These are phyloP conservation scores for Isabelozyma heimii DNA, from an alignment of 805 yeast genomes.

Conservation along the genomic window DNA sequence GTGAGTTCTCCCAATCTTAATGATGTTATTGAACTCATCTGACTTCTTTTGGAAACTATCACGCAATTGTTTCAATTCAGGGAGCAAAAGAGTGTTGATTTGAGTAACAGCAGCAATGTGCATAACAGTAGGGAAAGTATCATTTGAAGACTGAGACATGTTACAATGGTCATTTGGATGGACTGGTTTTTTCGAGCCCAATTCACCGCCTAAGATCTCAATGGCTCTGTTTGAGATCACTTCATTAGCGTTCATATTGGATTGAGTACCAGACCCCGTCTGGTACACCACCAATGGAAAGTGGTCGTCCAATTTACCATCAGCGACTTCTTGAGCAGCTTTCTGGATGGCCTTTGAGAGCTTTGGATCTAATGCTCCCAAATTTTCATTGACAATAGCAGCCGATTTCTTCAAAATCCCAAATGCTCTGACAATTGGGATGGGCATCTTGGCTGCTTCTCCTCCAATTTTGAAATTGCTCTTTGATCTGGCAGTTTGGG, in stretches of 20 bases:
- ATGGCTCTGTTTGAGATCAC: constrained; percentile 38
- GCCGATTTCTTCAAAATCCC: constrained; percentile 39
- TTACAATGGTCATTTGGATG: constrained; percentile 41
- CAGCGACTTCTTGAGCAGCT: constrained; percentile 38
- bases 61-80: constrained; percentile 31
- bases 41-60: constrained; percentile 28
- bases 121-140: constrained; percentile 41
- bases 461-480: constrained; percentile 38
- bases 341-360: constrained; percentile 31
- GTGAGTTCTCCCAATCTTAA: constrained; percentile 41
- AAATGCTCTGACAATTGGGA: constrained; percentile 32
- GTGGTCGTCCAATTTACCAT: constrained; percentile 35
- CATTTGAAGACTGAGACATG: constrained; percentile 39
- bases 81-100: constrained; percentile 25
- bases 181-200: constrained; percentile 37
- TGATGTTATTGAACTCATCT: constrained; percentile 30
- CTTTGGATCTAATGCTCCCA: constrained; percentile 31
- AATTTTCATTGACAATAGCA: constrained; percentile 33
- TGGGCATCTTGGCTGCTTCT: constrained; percentile 31
- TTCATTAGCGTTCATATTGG: constrained; percentile 41
- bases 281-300: constrained; percentile 42
- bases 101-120: constrained; percentile 41
- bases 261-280: constrained; percentile 41
- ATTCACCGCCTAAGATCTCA: constrained; percentile 35
- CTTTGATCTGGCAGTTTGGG: constrained; percentile 37